Evolutionary conservation across 169 alveolate species (phyloP), one percentile per base, ranked within the genome.

Genomic region (Plasmodium cynomolgi): DNA sequence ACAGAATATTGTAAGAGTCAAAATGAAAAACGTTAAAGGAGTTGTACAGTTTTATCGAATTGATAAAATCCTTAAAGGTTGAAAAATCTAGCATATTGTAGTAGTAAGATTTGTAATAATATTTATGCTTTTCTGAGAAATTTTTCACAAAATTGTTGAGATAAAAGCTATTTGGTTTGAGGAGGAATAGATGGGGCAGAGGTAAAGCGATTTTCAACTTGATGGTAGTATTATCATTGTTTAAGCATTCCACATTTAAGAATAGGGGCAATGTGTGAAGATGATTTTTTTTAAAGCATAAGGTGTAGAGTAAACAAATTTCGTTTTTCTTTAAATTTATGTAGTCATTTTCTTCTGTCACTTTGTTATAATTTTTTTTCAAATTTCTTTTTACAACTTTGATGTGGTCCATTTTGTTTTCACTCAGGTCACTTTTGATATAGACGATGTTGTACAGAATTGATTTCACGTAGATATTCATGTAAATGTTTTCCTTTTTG

Each of bases 21-120:
- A 80, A 90, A 80, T 90, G 94, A 31, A 90, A 90, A 62, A 80
- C 82, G 37, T 79, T 90, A 90, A 90, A 90, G 31, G 90, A 90
- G 56, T 90, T 90, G 54, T 80, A 39, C 73, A 90, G 82, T 90
- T 90, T 90, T 15, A 90, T 37, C 26, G 90, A 20, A 80, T 79
- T 90, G 31, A 90, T 90, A 68, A 90, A 90, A 62, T 68, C 91
- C 29, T 80, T 37, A 68, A 80, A 58, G 0, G 82, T 58, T 54
- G 88, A 15, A 62, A 79, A 81, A 29, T 37, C 50, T 33, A 62
- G 15, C 83, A 90, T 80, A 80, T 56, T 80, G 56, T 74, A 90
- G 41, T 39, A 80, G 83, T 90, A 90, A 29, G 91, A 29, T 90
- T 90, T 90, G 54, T 62, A 79, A 80, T 90, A 81, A 79, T 71